Conservation (phyloP, 305 asterid genomes). For the Fraxinus sp. region DNA sequence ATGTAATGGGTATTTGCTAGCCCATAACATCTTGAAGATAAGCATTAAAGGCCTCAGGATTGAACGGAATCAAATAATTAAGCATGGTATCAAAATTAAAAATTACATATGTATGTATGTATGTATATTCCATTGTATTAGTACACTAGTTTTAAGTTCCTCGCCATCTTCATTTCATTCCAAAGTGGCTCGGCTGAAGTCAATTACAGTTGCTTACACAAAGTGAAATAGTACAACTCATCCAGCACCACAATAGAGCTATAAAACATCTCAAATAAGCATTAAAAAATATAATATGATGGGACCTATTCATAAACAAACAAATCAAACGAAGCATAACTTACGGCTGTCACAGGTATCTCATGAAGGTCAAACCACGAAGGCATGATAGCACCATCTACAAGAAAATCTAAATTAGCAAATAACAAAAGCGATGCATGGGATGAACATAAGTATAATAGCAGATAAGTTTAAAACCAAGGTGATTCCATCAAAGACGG, state of each 20-base stretch:
- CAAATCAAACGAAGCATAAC: conserved; percentile 38
- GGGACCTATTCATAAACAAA: neutral
- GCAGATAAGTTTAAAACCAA: neutral
- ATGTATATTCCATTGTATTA: neutral
- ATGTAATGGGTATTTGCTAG: conserved; percentile 7
- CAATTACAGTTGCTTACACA: conserved; percentile 6
- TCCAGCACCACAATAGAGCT: conserved; percentile 2
- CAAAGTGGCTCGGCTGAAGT: neutral
- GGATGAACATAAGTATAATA: neutral
- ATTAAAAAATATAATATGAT: neutral
- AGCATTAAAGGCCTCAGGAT: neutral
- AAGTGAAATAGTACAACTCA: conserved; percentile 6
- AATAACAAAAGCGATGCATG: neutral
- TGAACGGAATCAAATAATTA: conserved; percentile 7
- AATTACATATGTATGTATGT: neutral
- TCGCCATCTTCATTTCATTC: conserved; percentile 3
- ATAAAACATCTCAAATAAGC: neutral
- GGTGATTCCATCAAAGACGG: conserved; percentile 4
- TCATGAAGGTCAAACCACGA: conserved; percentile 95
- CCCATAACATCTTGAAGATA: conserved; percentile 1
- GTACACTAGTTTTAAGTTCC: conserved; percentile 8
- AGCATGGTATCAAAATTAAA: neutral
- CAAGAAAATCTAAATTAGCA: conserved; percentile 21
- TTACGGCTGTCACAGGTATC: conserved; percentile 83
- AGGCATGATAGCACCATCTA: conserved; percentile 93